Base-by-base conservation (phyloP, 805 yeast genomes). In the Jamesozyma lodderae region DNA sequence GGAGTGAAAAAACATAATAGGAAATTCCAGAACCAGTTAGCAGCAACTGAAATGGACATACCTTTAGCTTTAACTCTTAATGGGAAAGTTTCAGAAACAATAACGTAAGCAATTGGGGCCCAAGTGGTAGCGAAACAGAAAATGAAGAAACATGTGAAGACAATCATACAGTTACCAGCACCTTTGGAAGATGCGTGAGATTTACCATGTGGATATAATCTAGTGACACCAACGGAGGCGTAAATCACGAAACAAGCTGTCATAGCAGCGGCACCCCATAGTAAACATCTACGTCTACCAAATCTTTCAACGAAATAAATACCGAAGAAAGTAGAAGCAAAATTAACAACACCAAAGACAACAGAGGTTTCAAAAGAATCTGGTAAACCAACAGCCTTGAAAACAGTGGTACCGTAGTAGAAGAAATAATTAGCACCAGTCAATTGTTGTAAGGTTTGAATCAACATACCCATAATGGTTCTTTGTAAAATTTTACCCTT, bases 81-180 rank as follows among this genome's bases (percentile, higher is more conserved):
- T 59, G 86, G 86, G 63, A 73, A 79, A 36, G 76, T 68, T 60
- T 79, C 85, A 31, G 83, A 72, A 27, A 75, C 70, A 47, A 78
- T 75, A 42, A 75, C 74, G 61, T 67, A 79, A 39, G 71, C 73
- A 50, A 73, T 70, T 53, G 83, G 81, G 47, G 82, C 85, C 85
- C 85, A 79, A 19, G 84, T 73, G 33, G 77, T 69, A 21, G 84
- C 84, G 52, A 32, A 32, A 22, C 35, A 32, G 35, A 32, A 32
- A 10, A 32, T 22, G 35, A 32, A 32, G 35, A 32, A 32, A 32
- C 35, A 32, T 4, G 35, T 14, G 16, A 32, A 32, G 27, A 32
- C 35, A 22, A 32, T 32, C 35, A 32, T 32, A 32, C 35, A 32
- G 27, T 32, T 32, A 32, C 35, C 35, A 32, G 35, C 35, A 32